A percentile compares a stretch with the other conserved stretches of the same genome.
These are phyloP conservation scores for Xylaria sp. DNA, from an alignment of 2,329 filamentous ascomycete species.

Conservation along the genomic window DNA sequence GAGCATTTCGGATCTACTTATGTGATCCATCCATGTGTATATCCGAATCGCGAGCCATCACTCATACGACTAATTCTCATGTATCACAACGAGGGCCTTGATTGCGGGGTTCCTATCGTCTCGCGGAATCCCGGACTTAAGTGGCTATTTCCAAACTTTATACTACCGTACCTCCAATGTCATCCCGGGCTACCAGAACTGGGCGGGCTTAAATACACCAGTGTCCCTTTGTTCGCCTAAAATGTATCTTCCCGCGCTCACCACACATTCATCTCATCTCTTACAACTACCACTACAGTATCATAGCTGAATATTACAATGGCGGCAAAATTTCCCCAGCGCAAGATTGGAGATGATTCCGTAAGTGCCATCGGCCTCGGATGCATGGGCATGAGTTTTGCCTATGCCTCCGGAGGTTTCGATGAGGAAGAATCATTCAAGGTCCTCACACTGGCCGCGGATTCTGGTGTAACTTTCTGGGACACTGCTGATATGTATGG, in stretches of 20 bases:
- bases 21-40: not conserved
- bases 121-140: constrained; percentile 34
- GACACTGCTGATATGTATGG: constrained; percentile 52
- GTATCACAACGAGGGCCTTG: not conserved
- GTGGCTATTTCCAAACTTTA: constrained; percentile 10
- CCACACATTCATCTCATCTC: not conserved
- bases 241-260: not conserved
- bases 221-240: too few species aligned
- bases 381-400: constrained; percentile 57
- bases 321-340: constrained; percentile 50
- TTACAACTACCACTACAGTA: not conserved
- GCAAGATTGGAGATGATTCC: constrained; percentile 53
- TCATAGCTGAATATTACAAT: constrained; percentile 33
- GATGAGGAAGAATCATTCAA: constrained; percentile 44
- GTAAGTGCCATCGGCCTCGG: constrained; percentile 60
- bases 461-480: constrained; percentile 46
- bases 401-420: constrained; percentile 49
- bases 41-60: not conserved
- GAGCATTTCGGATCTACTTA: not conserved
- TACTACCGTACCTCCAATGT: not conserved
- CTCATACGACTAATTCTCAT: not conserved
- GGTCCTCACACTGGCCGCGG: constrained; percentile 44
- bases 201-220: not conserved
- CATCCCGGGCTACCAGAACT: not conserved
- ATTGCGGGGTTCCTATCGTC: constrained; percentile 1